Evolutionary conservation across 257 asterid species (phyloP).

Genomic region (Solanum peruvianum): DNA sequence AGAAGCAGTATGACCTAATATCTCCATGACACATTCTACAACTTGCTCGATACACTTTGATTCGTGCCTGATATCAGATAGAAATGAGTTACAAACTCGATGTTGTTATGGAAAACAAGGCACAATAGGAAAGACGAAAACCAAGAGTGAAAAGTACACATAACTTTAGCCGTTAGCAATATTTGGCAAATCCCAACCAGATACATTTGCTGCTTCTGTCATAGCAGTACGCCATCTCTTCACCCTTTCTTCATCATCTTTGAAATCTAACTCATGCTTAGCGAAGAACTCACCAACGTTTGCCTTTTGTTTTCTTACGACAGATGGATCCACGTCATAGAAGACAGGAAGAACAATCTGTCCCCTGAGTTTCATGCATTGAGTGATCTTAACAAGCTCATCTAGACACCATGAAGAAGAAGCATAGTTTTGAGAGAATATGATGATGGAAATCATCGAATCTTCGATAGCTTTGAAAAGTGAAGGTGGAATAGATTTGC

Average conservation of each 20-base stretch:
- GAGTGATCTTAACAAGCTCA: background rate
- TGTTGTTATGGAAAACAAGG: background rate
- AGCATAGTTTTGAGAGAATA: background rate
- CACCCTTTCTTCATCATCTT: background rate
- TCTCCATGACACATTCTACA: background rate
- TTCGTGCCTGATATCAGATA: background rate
- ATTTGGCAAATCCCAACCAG: background rate
- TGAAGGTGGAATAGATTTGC: background rate
- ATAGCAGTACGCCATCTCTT: background rate
- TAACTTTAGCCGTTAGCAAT: background rate
- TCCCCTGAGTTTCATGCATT: background rate
- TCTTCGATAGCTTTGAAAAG: background rate
- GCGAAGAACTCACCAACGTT: background rate
- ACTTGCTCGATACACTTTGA: background rate
- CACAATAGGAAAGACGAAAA: background rate
- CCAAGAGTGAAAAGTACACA: background rate
- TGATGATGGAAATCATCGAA: background rate
- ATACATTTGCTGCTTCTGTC: background rate
- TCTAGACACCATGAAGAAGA: background rate
- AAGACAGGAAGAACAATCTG: background rate
- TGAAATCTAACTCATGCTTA: background rate
- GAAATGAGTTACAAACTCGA: background rate
- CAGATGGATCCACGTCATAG: conserved; percentile 1
- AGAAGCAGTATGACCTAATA: background rate
- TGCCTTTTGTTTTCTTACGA: background rate